Evolutionary conservation across 2,329 filamentous ascomycete genomes (phyloP).

Genomic region (Aureobasidium sp.): DNA sequence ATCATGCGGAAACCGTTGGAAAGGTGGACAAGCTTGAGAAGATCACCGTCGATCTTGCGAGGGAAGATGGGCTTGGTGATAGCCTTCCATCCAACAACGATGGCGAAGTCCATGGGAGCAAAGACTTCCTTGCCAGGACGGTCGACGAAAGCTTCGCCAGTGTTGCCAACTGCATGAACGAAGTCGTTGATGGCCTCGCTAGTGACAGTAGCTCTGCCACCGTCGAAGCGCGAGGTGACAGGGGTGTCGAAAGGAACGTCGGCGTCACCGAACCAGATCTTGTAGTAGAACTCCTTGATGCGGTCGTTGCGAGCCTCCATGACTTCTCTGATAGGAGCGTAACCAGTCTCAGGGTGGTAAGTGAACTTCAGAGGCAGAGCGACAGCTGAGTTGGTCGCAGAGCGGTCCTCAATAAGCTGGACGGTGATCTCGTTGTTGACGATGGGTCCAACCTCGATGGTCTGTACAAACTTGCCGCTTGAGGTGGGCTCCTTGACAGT

Average conservation of each 20-base stretch:
- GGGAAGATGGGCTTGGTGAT: slow-evolving; percentile 99
- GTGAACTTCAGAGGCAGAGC: slow-evolving; percentile 78
- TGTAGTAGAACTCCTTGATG: slow-evolving; percentile 99
- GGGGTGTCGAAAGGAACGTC: slow-evolving; percentile 71
- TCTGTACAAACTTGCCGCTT: slow-evolving; percentile 78
- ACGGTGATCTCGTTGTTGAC: slow-evolving; percentile 73
- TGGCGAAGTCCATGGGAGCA: slow-evolving; percentile 82
- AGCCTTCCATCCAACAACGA: slow-evolving; percentile 56
- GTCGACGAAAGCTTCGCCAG: slow-evolving; percentile 93
- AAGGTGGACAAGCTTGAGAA: slow-evolving; percentile 90
- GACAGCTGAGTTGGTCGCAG: slow-evolving; percentile 72
- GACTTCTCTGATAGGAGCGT: slow-evolving; percentile 93
- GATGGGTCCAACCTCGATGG: slow-evolving; percentile 72
- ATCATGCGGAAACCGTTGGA: slow-evolving; percentile 99
- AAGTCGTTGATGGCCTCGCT: slow-evolving; percentile 95
- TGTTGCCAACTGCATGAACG: slow-evolving; percentile 97
- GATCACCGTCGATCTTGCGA: slow-evolving; percentile 86
- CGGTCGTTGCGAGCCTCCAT: slow-evolving; percentile 95
- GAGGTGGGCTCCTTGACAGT: slow-evolving; percentile 78
- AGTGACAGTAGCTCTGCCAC: slow-evolving; percentile 78
- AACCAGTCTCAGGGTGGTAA: slow-evolving; percentile 91
- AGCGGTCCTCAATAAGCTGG: slow-evolving; percentile 88
- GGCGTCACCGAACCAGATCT: slow-evolving; percentile 91
- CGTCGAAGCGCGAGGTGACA: slow-evolving; percentile 81
- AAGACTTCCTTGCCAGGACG: slow-evolving; percentile 87